Conservation (phyloP, 805 yeast genomes). For the Barnettozyma vustinii region DNA sequence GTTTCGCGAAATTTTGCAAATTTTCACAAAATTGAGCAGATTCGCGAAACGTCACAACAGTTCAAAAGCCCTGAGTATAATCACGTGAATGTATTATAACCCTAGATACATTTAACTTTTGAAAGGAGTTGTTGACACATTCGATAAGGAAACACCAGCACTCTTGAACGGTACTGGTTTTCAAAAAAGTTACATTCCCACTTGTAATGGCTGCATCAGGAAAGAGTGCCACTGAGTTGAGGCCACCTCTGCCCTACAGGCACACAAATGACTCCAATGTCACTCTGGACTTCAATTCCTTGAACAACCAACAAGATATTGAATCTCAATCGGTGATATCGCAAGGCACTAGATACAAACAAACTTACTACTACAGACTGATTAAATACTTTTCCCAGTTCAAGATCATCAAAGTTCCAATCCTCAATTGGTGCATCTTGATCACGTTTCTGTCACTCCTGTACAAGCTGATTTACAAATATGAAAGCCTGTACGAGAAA, state of each 20-base stretch:
- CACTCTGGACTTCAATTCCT: slow-evolving; percentile 2
- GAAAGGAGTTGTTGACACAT: neutral
- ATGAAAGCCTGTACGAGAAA: slow-evolving; percentile 54
- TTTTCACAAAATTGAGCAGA: neutral
- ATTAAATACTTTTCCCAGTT: slow-evolving; percentile 21
- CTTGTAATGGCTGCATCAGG: neutral
- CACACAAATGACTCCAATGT: neutral
- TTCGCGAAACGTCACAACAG: neutral
- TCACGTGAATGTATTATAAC: neutral
- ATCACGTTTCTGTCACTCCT: slow-evolving; percentile 43
- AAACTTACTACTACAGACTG: slow-evolving; percentile 15
- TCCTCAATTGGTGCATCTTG: slow-evolving; percentile 51
- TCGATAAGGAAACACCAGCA: neutral
- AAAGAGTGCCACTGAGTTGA: neutral
- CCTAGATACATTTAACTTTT: neutral
- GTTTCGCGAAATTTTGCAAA: neutral
- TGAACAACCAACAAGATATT: neutral
- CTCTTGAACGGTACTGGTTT: no score
- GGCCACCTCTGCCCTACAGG: neutral
- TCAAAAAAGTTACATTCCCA: neutral
- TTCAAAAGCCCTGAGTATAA: neutral
- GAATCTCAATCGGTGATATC: slow-evolving; percentile 2
- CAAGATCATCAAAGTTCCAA: slow-evolving; percentile 46
- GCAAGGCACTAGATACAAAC: slow-evolving; percentile 12
- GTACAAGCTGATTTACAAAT: slow-evolving; percentile 48